A percentile compares a stretch with the other conserved stretches of the same genome.
Conservation (phyloP, 371 early-diverging fungal species). For the Syncephalastrum monosporum region DNA sequence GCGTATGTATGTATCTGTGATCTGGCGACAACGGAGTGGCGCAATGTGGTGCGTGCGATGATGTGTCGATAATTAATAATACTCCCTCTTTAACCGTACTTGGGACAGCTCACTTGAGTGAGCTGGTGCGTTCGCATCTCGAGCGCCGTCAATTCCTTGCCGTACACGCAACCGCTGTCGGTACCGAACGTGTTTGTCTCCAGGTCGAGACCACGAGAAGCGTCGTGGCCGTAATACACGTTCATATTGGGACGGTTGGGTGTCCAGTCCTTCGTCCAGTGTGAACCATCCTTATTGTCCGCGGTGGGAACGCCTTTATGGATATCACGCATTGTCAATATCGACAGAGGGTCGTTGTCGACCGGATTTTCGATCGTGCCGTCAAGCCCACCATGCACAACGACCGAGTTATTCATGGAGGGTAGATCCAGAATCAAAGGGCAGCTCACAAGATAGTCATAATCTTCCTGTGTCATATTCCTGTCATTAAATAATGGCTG, state of each 20-base stretch:
- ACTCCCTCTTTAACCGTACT: slow-evolving; percentile 3
- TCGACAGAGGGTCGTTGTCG: slow-evolving; percentile 51
- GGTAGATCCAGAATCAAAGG: slow-evolving; percentile 63
- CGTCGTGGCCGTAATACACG: slow-evolving; percentile 72
- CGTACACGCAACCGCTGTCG: slow-evolving; percentile 73
- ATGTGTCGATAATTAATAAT: too few relatives aligned
- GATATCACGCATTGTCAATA: slow-evolving; percentile 64
- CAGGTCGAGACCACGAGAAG: slow-evolving; percentile 57
- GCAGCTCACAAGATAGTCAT: slow-evolving; percentile 55
- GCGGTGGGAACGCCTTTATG: slow-evolving; percentile 36
- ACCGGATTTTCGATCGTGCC: slow-evolving; percentile 41
- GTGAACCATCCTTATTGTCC: slow-evolving; percentile 38
- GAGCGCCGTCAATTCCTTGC: slow-evolving; percentile 56
- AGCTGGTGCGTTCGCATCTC: slow-evolving; percentile 30
- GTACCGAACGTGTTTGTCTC: slow-evolving; percentile 57
- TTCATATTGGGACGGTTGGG: slow-evolving; percentile 25
- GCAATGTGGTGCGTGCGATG: too few relatives aligned
- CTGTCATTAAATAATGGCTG: slow-evolving; percentile 9
- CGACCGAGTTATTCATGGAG: slow-evolving; percentile 47
- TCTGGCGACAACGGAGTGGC: too few relatives aligned
- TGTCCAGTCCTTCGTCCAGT: slow-evolving; percentile 54
- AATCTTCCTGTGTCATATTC: slow-evolving; percentile 51
- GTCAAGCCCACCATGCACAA: slow-evolving; percentile 72
- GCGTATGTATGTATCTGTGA: too few relatives aligned
- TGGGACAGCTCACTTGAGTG: slow-evolving; percentile 29